Evolutionary conservation across 495 filamentous ascomycete genomes (phyloP).

Genomic region (Pseudoneurospora amorphoporcata): DNA sequence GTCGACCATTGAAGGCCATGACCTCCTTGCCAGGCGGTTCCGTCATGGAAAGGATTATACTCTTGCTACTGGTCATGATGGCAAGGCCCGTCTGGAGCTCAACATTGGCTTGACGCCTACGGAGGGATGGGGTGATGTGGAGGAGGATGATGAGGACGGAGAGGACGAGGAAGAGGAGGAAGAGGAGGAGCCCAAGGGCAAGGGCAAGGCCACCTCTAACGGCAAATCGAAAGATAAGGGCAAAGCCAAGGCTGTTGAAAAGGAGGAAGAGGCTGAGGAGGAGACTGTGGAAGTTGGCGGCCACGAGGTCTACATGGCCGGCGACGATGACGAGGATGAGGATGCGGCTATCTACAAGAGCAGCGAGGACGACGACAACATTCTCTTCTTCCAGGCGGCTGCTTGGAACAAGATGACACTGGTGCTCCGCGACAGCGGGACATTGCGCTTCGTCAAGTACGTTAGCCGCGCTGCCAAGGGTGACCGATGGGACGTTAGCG

Average conservation of each 20-base stretch:
- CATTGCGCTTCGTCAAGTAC: slow-evolving; percentile 92
- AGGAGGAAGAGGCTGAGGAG: slow-evolving; percentile 15
- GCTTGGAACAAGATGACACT: slow-evolving; percentile 85
- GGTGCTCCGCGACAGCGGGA: slow-evolving; percentile 77
- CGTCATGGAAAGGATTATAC: slow-evolving; percentile 83
- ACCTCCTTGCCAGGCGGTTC: slow-evolving; percentile 73
- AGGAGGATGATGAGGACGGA: slow-evolving; percentile 42
- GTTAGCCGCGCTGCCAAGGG: slow-evolving; percentile 71
- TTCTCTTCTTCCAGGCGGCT: slow-evolving; percentile 80
- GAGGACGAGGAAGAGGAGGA: slow-evolving; percentile 28
- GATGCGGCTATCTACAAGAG: slow-evolving; percentile 84
- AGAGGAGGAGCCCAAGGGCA: slow-evolving; percentile 22
- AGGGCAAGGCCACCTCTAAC: slow-evolving; percentile 32
- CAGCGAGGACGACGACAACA: slow-evolving; percentile 74
- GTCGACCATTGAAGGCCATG: slow-evolving; percentile 51
- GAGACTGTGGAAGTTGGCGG: slow-evolving; percentile 56
- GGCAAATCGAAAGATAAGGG: slow-evolving; percentile 20
- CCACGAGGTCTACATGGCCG: slow-evolving; percentile 88
- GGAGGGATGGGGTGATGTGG: slow-evolving; percentile 68
- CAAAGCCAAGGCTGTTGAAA: slow-evolving; percentile 15
- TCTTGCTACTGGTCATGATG: slow-evolving; percentile 73
- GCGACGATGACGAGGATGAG: slow-evolving; percentile 62
- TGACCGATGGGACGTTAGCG: slow-evolving; percentile 87
- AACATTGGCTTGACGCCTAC: slow-evolving; percentile 77
- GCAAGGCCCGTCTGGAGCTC: slow-evolving; percentile 75